Evolutionary conservation across 441 rosid genomes (phyloP), one percentile per base, ranked within the genome.

Genomic region (Lepidium campestre): DNA sequence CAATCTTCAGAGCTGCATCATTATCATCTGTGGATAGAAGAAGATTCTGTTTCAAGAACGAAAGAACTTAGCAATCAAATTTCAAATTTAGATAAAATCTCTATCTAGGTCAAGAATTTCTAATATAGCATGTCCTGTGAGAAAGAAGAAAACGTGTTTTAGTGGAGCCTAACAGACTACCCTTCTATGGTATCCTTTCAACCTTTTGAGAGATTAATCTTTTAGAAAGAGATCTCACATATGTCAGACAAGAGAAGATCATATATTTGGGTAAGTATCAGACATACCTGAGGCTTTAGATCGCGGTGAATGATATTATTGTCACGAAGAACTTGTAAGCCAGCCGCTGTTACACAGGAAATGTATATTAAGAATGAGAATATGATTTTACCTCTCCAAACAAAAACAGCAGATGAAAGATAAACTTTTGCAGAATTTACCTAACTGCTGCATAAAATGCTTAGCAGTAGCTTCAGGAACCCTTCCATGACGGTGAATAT

Each of bases 231-330:
- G 36, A 42, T 49, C 57, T 14, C 34, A 37, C 22, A 11, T 32
- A 29, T 29, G 22, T 10, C 48, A 70, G 10, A 59, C 36, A 58
- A 52, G 32, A 72, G 12, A 42, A 14, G 46, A 50, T 35, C 50
- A 49, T 18, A 49, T 18, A 57, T 46, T 12, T 12, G 11, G n/a
- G 18, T 4, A 56, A 13, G 32, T 66, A 71, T 23, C 17, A 77
- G 56, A 29, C 75, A 63, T 57, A 93, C 99, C 99, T 94, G 99
- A 23, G 99, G 99, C 77, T 94, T 94, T 63, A 94, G 77, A 83
- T 94, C 99, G 37, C 99, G 88, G 67, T 94, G 99, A 64, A 94
- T 91, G 65, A 94, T 87, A 80, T 88, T 89, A 80, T 94, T 94
- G 77, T 86, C 90, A 34, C 96, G 97, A 35, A 94, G 94, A 71